phyloP scores from a whole-genome alignment of 106 monocot genomes.

The Gastrodia elata region DNA sequence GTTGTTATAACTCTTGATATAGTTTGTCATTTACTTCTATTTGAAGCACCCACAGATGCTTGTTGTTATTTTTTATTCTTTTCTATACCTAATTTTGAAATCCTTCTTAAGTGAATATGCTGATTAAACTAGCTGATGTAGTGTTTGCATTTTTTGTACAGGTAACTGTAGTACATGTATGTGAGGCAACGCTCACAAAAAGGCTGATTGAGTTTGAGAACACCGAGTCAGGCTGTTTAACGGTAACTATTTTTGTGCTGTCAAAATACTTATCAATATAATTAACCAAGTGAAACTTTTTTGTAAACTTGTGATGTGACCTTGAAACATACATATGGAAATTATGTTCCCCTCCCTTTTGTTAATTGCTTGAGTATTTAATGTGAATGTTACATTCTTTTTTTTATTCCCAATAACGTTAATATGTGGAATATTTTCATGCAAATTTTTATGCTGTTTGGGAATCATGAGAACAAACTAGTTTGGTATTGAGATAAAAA shows the following conservation, averaged over 20 bases:
- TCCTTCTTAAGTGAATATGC: not conserved
- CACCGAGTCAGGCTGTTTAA: constrained; percentile 75
- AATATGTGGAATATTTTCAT: not conserved
- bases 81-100: not conserved
- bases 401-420: not conserved
- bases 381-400: not conserved
- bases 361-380: not conserved
- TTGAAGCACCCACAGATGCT: not conserved
- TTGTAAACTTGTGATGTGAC: not conserved
- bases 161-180: constrained; percentile 76
- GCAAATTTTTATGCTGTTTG: not conserved
- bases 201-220: constrained; percentile 91
- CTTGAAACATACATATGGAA: not conserved
- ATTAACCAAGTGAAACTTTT: not conserved
- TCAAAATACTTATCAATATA: not conserved
- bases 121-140: not conserved
- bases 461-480: not conserved
- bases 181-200: constrained; percentile 89
- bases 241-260: constrained; percentile 29
- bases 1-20: too few relatives aligned
- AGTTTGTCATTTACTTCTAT: too few relatives aligned
- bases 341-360: not conserved
- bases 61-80: not conserved
- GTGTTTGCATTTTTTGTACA: constrained; percentile 17
- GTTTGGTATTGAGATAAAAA: not conserved